Conservation (phyloP, 352 stramenopile species). For the Peronospora farinosa region DNA sequence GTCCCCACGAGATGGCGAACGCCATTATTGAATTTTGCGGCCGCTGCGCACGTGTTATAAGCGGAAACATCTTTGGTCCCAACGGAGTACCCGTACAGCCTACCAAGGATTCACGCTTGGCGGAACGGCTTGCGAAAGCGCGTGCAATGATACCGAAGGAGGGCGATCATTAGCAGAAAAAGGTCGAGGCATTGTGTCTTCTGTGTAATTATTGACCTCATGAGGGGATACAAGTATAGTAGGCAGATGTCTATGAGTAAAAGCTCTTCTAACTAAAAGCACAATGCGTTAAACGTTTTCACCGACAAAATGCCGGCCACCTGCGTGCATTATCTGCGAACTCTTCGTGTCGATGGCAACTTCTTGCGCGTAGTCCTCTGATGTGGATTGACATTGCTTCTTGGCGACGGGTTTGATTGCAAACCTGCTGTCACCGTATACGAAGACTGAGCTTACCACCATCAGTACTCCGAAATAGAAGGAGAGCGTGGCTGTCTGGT, state of each 20-base stretch:
- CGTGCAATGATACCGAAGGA: constrained; percentile 55
- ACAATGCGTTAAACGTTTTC: constrained; percentile 32
- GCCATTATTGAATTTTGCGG: constrained; percentile 58
- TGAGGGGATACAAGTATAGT: constrained; percentile 16
- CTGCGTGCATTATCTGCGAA: constrained; percentile 21
- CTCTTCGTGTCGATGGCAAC: constrained; percentile 53
- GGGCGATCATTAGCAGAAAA: constrained; percentile 14
- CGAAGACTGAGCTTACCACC: constrained; percentile 75
- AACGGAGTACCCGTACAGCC: constrained; percentile 26
- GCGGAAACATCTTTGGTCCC: constrained; percentile 30
- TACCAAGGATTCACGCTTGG: constrained; percentile 33
- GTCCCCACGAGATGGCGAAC: constrained; percentile 62
- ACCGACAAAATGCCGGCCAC: constrained; percentile 39
- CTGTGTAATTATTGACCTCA: constrained; percentile 14
- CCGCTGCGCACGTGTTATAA: constrained; percentile 41
- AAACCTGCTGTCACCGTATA: constrained; percentile 83
- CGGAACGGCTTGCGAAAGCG: constrained; percentile 50
- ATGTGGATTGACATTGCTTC: constrained; percentile 26
- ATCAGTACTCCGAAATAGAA: constrained; percentile 80
- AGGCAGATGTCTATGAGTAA: constrained; percentile 2
- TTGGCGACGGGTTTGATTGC: constrained; percentile 37
- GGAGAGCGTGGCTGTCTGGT: constrained; percentile 52
- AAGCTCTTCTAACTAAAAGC: constrained; percentile 20
- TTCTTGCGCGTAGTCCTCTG: constrained; percentile 35
- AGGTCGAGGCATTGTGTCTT: constrained; percentile 9